Evolutionary conservation across 139 green algal genomes (phyloP), one percentile per base, ranked within the genome.

Genomic region (Dunaliella primolecta): DNA sequence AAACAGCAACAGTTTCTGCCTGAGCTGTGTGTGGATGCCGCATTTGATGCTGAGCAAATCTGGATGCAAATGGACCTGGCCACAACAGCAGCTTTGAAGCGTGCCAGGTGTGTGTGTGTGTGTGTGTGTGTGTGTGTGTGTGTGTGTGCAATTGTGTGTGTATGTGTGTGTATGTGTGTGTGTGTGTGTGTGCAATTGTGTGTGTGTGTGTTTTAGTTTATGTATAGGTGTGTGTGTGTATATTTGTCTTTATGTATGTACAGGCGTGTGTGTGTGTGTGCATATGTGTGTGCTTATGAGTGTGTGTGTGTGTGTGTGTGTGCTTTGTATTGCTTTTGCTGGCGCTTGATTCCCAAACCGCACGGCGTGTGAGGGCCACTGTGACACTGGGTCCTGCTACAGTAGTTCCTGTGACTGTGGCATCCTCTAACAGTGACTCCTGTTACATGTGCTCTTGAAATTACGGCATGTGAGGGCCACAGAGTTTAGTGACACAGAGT

Each of bases 31-130:
- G 87, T 86, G 3, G 88, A 84, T 34, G 84, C 85, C 1, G 79
- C 75, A 3, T 93, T 93, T 88, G 88, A 93, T 75, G 83, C 84
- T 2, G 90, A 93, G 87, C 90, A 93, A 81, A 87, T 91, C 30
- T 91, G 85, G 80, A 71, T 91, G 46, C 86, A 93, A 77, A 37
- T 88, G 33, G 85, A 89, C 37, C 23, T 80, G 25, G 88, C 88
- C 1, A 86, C 77, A 0, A 71, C 83, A 35, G 37, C 81, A 0
- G 81, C 84, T 1, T 77, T 93, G 83, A 79, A 81, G 33, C 78
- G 75, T 0, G 86, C 88, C 27, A 82, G 88, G 86, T 82, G 64
- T 2, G 38, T 93, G 24, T 56, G 82, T 70, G 37, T 56, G 33
- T 35, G 24, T 38, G 36, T 36, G 23, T 31, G 33, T 31, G 33